phyloP scores from a whole-genome alignment of 208 protist species.

The Balamuthia mandrillaris region DNA sequence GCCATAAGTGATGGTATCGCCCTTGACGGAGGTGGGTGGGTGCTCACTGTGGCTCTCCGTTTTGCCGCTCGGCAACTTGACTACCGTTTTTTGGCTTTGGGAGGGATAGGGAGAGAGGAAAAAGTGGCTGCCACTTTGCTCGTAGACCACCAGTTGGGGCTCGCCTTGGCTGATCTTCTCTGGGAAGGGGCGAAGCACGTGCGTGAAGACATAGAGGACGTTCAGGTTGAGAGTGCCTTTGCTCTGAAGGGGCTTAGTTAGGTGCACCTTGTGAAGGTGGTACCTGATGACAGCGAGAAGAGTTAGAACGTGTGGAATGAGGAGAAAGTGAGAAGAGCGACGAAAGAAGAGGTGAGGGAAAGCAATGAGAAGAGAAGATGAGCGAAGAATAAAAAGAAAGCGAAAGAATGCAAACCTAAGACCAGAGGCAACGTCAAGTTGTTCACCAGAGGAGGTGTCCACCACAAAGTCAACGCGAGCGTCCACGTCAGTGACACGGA shows the following conservation, averaged over 20 bases:
- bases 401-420: neutral
- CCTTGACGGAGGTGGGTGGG: neutral
- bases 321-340: neutral
- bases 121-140: conserved; percentile 53
- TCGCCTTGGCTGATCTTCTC: conserved; percentile 49
- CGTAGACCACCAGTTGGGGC: conserved; percentile 44
- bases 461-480: neutral
- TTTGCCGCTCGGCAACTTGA: conserved; percentile 46
- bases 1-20: conserved; percentile 48
- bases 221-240: neutral
- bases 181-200: conserved; percentile 50
- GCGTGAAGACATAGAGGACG: conserved; percentile 18
- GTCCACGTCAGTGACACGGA: neutral
- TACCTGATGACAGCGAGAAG: neutral
- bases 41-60: conserved; percentile 30
- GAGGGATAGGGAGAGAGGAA: conserved; percentile 57
- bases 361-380: too few relatives aligned
- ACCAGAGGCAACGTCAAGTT: neutral
- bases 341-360: too few relatives aligned
- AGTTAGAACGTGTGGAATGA: too few relatives aligned
- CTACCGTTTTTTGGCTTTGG: conserved; percentile 44
- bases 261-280: conserved; percentile 27
- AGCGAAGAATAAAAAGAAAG: too few relatives aligned
- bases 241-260: conserved; percentile 3
- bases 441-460: neutral